These are phyloP conservation scores for Paramecium biaurelia DNA, from an alignment of 73 alveolate species.

Conservation along the genomic window DNA sequence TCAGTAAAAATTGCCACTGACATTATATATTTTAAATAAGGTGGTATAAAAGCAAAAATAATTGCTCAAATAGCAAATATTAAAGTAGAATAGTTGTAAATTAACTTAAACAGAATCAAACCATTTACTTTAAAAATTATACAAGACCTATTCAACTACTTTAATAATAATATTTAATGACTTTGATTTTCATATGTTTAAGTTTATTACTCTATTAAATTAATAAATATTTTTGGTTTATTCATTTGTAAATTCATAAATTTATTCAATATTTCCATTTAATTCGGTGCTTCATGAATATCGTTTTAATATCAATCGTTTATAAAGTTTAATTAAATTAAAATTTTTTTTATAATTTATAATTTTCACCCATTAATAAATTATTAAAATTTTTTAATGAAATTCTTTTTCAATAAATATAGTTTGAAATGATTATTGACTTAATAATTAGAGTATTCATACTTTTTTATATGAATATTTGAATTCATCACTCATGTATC, in stretches of 20 bases:
- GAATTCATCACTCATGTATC: too few relatives aligned
- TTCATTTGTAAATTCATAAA: neutral
- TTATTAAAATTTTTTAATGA: neutral
- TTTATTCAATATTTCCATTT: neutral
- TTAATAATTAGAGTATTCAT: neutral
- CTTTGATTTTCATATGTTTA: neutral
- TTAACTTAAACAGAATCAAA: neutral
- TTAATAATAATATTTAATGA: neutral
- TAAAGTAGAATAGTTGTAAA: neutral
- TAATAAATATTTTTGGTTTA: neutral
- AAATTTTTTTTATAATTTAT: neutral
- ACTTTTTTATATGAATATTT: neutral
- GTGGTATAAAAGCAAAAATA: neutral
- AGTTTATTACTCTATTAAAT: neutral
- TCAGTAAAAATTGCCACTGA: conserved; percentile 35
- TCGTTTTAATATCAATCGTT: neutral
- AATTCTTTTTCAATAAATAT: neutral
- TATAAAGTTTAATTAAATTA: neutral
- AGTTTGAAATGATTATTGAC: neutral
- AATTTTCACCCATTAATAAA: neutral
- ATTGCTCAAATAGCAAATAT: neutral
- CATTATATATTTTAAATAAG: neutral
- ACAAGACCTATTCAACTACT: neutral
- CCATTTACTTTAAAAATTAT: neutral
- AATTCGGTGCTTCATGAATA: neutral